These are phyloP conservation scores for Naganishia sp. DNA, from an alignment of 1,284 basidiomycete genomes.

Conservation along the genomic window DNA sequence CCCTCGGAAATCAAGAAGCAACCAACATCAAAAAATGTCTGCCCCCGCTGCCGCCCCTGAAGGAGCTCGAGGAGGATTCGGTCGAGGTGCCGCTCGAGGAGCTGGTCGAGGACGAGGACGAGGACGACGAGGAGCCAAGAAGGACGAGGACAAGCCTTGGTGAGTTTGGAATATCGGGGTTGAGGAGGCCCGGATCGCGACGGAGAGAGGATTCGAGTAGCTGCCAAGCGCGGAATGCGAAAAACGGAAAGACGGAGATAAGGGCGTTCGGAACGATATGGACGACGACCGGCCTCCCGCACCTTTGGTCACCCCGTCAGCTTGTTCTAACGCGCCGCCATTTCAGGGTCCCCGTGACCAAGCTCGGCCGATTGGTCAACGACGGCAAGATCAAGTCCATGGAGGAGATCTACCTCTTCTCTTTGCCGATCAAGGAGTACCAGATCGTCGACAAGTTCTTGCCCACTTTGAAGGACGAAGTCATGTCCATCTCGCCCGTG, in stretches of 20 bases:
- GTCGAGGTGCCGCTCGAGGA: slow-evolving; percentile 34
- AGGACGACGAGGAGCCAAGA: slow-evolving; percentile 91
- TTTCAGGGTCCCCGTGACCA: slow-evolving; percentile 88
- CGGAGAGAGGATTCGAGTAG: too few relatives aligned
- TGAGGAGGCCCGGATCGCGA: not conserved
- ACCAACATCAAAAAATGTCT: slow-evolving; percentile 43
- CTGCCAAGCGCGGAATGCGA: too few relatives aligned
- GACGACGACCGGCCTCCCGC: not conserved
- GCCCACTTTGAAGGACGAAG: slow-evolving; percentile 97
- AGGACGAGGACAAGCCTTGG: slow-evolving; percentile 99
- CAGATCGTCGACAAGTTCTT: slow-evolving; percentile 98
- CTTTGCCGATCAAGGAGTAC: slow-evolving; percentile 96
- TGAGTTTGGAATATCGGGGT: slow-evolving; percentile 56
- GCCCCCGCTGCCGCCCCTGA: slow-evolving; percentile 43
- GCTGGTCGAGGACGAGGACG: slow-evolving; percentile 67
- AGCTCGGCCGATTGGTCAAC: slow-evolving; percentile 98
- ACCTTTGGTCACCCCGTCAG: not conserved
- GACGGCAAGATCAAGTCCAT: slow-evolving; percentile 99
- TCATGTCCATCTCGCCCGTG: slow-evolving; percentile 99
- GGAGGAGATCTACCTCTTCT: slow-evolving; percentile 99
- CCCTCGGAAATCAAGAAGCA: not conserved
- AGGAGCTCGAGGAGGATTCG: slow-evolving; percentile 53
- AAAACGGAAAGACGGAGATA: too few relatives aligned
- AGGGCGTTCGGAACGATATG: not conserved
- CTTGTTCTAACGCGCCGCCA: not conserved